These are phyloP conservation scores for Phalaenopsis equestris DNA, from an alignment of 106 monocot genomes.

Conservation along the genomic window DNA sequence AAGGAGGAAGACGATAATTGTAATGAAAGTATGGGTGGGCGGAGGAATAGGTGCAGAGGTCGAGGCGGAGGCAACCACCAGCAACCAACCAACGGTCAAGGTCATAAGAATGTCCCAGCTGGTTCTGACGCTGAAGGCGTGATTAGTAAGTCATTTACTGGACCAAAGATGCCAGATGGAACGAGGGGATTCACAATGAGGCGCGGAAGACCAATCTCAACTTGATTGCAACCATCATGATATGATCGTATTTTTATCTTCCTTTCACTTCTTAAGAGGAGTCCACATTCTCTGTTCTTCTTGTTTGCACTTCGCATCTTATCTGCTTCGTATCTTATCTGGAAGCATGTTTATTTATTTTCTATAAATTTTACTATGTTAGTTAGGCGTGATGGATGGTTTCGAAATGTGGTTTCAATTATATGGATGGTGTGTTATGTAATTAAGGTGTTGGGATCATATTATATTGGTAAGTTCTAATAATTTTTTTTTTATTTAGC, in stretches of 20 bases:
- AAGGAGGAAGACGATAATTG: conserved; percentile 27
- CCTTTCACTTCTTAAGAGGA: background rate
- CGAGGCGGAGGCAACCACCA: conserved; percentile 28
- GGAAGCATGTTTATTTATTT: background rate
- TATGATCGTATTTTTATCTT: background rate
- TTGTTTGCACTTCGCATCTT: background rate
- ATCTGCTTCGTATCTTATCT: background rate
- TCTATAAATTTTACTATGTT: too few species aligned
- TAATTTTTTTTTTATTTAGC: too few species aligned
- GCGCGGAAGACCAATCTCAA: conserved; percentile 32
- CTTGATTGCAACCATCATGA: background rate
- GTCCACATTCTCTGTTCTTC: background rate
- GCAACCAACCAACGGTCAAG: conserved; percentile 26
- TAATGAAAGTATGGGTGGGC: conserved; percentile 17
- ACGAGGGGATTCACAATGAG: conserved; percentile 62
- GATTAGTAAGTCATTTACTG: conserved; percentile 23
- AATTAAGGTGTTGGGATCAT: background rate
- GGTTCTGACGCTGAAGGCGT: background rate
- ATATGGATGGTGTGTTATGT: background rate
- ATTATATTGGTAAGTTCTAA: too few species aligned
- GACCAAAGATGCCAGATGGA: conserved; percentile 70
- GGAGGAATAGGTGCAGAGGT: conserved; percentile 17
- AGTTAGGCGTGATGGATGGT: too few species aligned
- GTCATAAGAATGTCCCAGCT: conserved; percentile 5
- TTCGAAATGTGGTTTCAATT: background rate